phyloP scores from a whole-genome alignment of 2,329 filamentous ascomycete genomes.

The Aspergillus bombycis region DNA sequence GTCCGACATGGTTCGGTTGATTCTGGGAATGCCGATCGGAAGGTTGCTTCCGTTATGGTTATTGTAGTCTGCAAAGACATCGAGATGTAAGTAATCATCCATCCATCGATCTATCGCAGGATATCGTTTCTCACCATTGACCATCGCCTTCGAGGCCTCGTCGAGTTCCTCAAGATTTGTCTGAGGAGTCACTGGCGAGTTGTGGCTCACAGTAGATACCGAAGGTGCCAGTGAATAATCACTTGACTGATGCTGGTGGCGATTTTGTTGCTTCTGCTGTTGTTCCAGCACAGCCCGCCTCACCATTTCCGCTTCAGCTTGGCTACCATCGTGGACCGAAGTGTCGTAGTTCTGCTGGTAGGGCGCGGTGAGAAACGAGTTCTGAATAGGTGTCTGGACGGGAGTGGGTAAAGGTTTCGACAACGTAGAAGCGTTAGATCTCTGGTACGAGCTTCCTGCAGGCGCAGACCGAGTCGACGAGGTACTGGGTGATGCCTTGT shows the following conservation, averaged over 20 bases:
- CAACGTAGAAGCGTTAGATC: slow-evolving; percentile 43
- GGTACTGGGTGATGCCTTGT: slow-evolving; percentile 44
- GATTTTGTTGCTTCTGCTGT: slow-evolving; percentile 34
- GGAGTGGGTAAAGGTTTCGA: slow-evolving; percentile 60
- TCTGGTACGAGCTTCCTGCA: slow-evolving; percentile 46
- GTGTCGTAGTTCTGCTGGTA: slow-evolving; percentile 52
- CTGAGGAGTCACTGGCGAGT: slow-evolving; percentile 65
- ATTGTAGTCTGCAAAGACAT: slow-evolving; percentile 59
- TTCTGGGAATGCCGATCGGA: slow-evolving; percentile 65
- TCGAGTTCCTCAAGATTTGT: slow-evolving; percentile 58
- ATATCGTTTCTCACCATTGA: slow-evolving; percentile 58
- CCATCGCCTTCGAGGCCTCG: slow-evolving; percentile 52
- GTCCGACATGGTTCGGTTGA: slow-evolving; percentile 84
- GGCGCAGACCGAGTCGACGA: slow-evolving; percentile 46
- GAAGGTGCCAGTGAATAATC: slow-evolving; percentile 59
- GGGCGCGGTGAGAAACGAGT: slow-evolving; percentile 50
- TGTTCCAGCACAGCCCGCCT: slow-evolving; percentile 60
- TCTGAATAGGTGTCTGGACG: slow-evolving; percentile 57
- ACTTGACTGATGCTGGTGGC: slow-evolving; percentile 45
- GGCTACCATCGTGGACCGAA: slow-evolving; percentile 44
- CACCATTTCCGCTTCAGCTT: slow-evolving; percentile 60
- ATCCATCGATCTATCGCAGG: slow-evolving; percentile 51
- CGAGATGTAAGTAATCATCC: slow-evolving; percentile 69
- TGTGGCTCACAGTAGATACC: slow-evolving; percentile 63
- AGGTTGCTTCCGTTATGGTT: slow-evolving; percentile 35